Evolutionary conservation across 148 eudicot species (phyloP).

Genomic region (Silene latifolia): DNA sequence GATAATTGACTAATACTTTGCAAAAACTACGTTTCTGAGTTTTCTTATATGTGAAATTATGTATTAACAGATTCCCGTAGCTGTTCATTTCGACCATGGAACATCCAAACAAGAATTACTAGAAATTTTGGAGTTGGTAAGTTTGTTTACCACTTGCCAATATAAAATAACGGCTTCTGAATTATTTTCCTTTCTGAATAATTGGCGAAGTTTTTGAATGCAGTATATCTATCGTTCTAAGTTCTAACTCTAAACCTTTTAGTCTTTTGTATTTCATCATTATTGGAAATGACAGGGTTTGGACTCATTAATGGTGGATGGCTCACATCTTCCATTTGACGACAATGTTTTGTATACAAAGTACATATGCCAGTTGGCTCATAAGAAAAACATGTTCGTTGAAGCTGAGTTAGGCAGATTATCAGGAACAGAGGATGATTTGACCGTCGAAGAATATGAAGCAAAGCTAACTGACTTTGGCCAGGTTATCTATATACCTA

Average conservation of each 20-base stretch:
- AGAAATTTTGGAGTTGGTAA: constrained; percentile 81
- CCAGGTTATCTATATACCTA: constrained; percentile 44
- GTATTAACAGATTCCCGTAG: constrained; percentile 68
- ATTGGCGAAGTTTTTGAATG: neutral
- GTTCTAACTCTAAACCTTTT: neutral
- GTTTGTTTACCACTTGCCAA: constrained; percentile 15
- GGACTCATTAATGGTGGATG: constrained; percentile 96
- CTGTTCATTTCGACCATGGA: constrained; percentile 98
- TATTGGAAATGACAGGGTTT: constrained; percentile 49
- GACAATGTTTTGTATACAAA: constrained; percentile 78
- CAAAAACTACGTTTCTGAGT: neutral
- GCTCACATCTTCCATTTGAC: constrained; percentile 82
- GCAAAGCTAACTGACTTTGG: constrained; percentile 73
- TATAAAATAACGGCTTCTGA: neutral
- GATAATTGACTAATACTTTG: neutral
- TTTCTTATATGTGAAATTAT: neutral
- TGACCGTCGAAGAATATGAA: constrained; percentile 89
- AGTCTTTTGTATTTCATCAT: neutral
- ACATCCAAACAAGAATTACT: constrained; percentile 75
- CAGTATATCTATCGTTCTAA: neutral
- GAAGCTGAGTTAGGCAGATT: constrained; percentile 99
- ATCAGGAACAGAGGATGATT: constrained; percentile 92
- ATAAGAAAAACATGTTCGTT: constrained; percentile 55
- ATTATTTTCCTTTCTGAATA: neutral
- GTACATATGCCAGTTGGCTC: constrained; percentile 66